Conservation (phyloP, 148 eudicot species). For the Tetragonia tetragonoides region DNA sequence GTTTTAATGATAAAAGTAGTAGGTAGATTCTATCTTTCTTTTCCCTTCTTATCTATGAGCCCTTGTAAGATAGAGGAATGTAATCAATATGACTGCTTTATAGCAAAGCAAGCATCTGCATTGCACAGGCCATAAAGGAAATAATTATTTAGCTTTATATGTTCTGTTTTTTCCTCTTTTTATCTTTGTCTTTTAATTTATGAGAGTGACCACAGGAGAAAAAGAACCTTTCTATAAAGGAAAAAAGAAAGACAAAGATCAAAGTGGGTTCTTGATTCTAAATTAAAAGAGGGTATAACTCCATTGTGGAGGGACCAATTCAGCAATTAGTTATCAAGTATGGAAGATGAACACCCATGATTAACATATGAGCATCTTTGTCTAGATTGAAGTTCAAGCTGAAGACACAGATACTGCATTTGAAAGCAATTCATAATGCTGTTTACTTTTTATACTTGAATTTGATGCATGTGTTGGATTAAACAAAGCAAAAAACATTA, state of each 20-base stretch:
- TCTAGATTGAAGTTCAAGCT: slow-evolving; percentile 38
- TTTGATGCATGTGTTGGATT: slow-evolving; percentile 24
- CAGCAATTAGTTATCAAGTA: slow-evolving; percentile 30
- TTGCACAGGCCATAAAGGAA: slow-evolving; percentile 46
- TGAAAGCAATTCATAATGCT: slow-evolving; percentile 30
- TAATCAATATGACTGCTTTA: slow-evolving; percentile 51
- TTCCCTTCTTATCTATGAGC: slow-evolving; percentile 29
- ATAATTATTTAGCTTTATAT: slow-evolving; percentile 45
- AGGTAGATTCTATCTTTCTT: slow-evolving; percentile 42
- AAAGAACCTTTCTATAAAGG: slow-evolving; percentile 37
- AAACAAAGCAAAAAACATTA: slow-evolving; percentile 30
- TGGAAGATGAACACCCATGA: slow-evolving; percentile 19
- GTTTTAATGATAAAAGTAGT: slow-evolving; percentile 28
- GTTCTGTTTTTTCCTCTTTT: slow-evolving; percentile 32
- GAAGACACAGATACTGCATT: slow-evolving; percentile 32
- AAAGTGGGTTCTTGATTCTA: slow-evolving; percentile 58
- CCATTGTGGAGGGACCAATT: slow-evolving; percentile 43
- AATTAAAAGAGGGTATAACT: slow-evolving; percentile 21
- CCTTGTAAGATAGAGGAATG: slow-evolving; percentile 60
- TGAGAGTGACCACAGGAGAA: slow-evolving; percentile 39
- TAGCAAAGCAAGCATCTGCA: slow-evolving; percentile 60
- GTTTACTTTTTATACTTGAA: slow-evolving; percentile 16
- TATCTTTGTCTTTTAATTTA: slow-evolving; percentile 34
- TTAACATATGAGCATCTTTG: slow-evolving; percentile 39
- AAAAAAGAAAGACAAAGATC: slow-evolving; percentile 36